Percentiles rank a stretch among this genome's conserved stretches.
These are phyloP conservation scores for Tetracentron sinense DNA, from an alignment of 164 flowering plant genomes.

Conservation along the genomic window DNA sequence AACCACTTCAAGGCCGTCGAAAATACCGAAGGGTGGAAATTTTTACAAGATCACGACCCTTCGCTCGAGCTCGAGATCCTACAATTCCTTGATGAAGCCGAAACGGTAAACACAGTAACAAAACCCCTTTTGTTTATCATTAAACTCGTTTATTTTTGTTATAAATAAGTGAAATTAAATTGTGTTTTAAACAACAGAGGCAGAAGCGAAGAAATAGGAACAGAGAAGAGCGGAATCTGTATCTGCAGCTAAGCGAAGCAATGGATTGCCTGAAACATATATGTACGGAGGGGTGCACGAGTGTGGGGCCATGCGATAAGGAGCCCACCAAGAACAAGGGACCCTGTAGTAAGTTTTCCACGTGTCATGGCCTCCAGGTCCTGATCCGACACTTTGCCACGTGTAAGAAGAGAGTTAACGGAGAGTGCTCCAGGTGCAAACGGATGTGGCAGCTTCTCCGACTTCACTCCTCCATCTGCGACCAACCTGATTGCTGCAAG, in stretches of 20 bases:
- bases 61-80: constrained; percentile 81
- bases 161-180: no score
- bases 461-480: constrained; percentile 79
- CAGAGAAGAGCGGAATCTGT: constrained; percentile 48
- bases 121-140: no score
- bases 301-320: constrained; percentile 63
- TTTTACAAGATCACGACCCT: constrained; percentile 74
- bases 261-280: constrained; percentile 93
- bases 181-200: constrained; percentile 40
- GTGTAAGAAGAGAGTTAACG: constrained; percentile 62
- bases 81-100: constrained; percentile 77
- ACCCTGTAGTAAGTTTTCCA: constrained; percentile 61
- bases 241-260: constrained; percentile 78
- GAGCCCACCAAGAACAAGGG: constrained; percentile 33
- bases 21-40: constrained; percentile 83
- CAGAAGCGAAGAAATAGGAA: constrained; percentile 37
- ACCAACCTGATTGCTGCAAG: constrained; percentile 58
- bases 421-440: constrained; percentile 76
- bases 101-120: constrained; percentile 38
- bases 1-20: constrained; percentile 58
- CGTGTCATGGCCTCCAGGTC: constrained; percentile 74
- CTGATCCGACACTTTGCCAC: constrained; percentile 67
- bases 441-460: constrained; percentile 93
- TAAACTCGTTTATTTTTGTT: no score
- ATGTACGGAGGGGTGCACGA: constrained; percentile 83